Base-by-base conservation (phyloP, 352 stramenopile genomes). In the Globisporangium spiculum region DNA sequence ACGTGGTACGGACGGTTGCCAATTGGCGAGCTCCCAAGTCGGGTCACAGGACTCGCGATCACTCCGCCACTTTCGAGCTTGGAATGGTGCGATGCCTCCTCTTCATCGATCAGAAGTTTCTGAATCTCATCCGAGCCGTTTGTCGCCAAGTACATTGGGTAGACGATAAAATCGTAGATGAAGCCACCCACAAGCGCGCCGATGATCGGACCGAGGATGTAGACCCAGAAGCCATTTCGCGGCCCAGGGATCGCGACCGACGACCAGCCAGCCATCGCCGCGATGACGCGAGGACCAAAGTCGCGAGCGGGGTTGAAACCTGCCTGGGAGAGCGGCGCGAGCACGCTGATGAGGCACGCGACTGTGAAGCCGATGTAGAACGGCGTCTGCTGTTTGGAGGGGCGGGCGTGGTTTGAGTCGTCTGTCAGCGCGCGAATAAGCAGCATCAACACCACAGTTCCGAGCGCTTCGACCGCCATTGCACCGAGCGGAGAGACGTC, bases 221-320 rank as follows among this genome's bases (percentile, higher is more conserved):
- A 94, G 12, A 91, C 70, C 86, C 86, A 94, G 54, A 78, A 88
- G 32, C 71, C 79, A 50, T 77, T 72, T 26, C 69, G 69, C 7
- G 81, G 83, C 24, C 87, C 79, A 9, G 75, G 78, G 14, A 84
- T 52, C 4, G 74, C 72, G 38, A 72, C 58, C 16, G 61, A 69
- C 9, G 75, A 75, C 88, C 88, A 96, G 20, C 88, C 88, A 36
- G 83, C 82, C 30, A 81, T 67, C n/a, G 60, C 74, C 1, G 82
- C 85, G 10, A 94, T 73, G 44, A 94, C 67, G 20, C 34, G 34
- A 41, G 34, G 34, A 41, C 9, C 8, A 41, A 41, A 41, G 34
- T 44, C 36, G 83, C 70, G 41, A 86, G 84, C 86, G 14, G 86
- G 88, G 64, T 94, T 96, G 56, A 93, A 77, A 63, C 82, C 79